Evolutionary conservation across 2,329 filamentous ascomycete species (phyloP).

Genomic region (Hymenoscyphus repandus): DNA sequence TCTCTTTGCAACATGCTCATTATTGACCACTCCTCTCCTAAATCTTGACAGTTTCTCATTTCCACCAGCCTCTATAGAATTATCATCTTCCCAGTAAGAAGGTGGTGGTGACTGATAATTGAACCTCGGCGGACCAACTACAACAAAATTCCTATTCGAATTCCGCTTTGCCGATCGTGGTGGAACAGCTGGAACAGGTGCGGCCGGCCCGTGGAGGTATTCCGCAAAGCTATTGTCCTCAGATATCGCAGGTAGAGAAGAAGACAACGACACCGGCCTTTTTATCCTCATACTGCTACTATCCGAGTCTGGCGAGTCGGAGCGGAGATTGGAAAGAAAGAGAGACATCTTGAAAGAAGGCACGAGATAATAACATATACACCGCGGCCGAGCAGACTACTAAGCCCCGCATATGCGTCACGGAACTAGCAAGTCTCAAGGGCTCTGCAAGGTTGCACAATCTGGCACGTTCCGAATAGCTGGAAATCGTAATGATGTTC

Average conservation of each 20-base stretch:
- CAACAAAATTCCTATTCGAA: constrained; percentile 11
- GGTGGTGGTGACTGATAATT: constrained; percentile 22
- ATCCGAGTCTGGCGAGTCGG: background rate
- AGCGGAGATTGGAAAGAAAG: background rate
- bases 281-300: constrained; percentile 3
- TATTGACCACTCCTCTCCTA: constrained; percentile 17
- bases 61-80: constrained; percentile 7
- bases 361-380: background rate
- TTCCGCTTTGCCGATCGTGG: constrained; percentile 19
- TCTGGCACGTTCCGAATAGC: too few relatives aligned
- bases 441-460: too few relatives aligned
- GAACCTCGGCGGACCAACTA: constrained; percentile 13
- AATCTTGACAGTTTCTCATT: constrained; percentile 21
- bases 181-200: constrained; percentile 17
- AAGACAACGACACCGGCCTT: background rate
- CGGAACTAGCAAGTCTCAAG: too few relatives aligned
- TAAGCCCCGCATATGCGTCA: too few relatives aligned
- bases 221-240: constrained; percentile 17
- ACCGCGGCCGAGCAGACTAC: too few relatives aligned
- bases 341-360: background rate
- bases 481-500: background rate
- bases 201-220: background rate
- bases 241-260: constrained; percentile 18
- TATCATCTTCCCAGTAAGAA: constrained; percentile 16
- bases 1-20: constrained; percentile 27